Conservation (phyloP, 306 rosid genomes). For the Macrotyloma uniflorum region DNA sequence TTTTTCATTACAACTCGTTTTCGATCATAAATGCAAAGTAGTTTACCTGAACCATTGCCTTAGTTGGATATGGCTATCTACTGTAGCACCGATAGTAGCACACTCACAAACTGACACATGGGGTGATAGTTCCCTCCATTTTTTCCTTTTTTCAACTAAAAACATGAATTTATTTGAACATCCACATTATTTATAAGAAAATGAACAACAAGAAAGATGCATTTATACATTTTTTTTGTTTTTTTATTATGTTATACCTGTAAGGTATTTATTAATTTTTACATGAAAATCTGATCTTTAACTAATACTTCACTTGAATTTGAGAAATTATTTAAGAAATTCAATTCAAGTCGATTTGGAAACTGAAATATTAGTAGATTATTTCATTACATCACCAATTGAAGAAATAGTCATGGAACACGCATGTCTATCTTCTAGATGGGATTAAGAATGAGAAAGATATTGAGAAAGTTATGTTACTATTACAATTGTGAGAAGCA, state of each 20-base stretch:
- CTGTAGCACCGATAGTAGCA: neutral
- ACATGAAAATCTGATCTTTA: no score
- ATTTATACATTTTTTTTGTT: no score
- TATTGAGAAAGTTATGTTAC: neutral
- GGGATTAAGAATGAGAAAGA: neutral
- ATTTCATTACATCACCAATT: constrained; percentile 22
- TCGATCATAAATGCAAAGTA: constrained; percentile 25
- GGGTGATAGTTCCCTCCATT: constrained; percentile 24
- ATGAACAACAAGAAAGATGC: neutral
- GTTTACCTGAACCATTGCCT: constrained; percentile 40
- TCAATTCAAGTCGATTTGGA: no score
- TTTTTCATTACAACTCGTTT: constrained; percentile 2
- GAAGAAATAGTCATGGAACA: constrained; percentile 30
- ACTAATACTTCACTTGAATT: no score
- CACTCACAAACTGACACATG: constrained; percentile 4
- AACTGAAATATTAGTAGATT: neutral
- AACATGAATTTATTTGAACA: neutral
- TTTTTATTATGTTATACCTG: no score
- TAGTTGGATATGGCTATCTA: constrained; percentile 2
- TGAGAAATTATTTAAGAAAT: no score
- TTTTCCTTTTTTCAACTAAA: neutral
- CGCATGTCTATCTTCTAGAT: neutral
- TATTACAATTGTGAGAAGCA: neutral
- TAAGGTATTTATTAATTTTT: no score
- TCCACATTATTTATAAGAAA: neutral